Conservation (phyloP, 164 flowering plant species). For the Magnolia changhungtana region DNA sequence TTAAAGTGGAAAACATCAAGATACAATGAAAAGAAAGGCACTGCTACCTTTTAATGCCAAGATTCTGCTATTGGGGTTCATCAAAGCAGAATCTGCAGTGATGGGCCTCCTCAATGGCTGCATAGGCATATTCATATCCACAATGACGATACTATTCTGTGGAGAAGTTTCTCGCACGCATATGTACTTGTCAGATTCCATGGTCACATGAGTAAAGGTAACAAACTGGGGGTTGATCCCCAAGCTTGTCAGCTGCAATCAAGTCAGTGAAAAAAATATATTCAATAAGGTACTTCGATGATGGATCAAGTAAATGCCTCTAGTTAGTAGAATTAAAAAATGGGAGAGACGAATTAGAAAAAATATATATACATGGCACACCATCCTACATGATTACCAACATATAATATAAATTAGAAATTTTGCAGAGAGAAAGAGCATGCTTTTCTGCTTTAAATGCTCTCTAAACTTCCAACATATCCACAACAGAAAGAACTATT, state of each 20-base stretch:
- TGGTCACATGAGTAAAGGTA: constrained; percentile 93
- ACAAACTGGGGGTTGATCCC: constrained; percentile 92
- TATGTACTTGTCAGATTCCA: constrained; percentile 98
- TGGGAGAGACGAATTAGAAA: neutral
- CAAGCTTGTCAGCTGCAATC: constrained; percentile 76
- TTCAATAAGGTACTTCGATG: neutral
- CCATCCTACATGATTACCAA: neutral
- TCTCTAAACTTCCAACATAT: neutral
- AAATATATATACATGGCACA: neutral
- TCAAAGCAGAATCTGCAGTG: constrained; percentile 96
- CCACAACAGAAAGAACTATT: neutral
- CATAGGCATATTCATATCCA: constrained; percentile 97
- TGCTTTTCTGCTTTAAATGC: neutral
- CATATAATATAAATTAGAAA: neutral
- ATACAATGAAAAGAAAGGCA: neutral
- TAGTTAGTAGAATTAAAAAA: neutral
- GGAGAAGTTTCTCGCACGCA: constrained; percentile 98
- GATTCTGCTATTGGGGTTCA: constrained; percentile 92
- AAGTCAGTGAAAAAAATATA: neutral
- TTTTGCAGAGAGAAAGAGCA: neutral
- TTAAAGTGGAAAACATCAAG: neutral
- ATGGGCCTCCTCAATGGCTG: constrained; percentile 98
- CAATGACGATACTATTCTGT: constrained; percentile 89
- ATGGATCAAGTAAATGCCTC: neutral
- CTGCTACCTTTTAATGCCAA: constrained; percentile 87